Percentiles rank a stretch among this genome's conserved stretches.
These are phyloP conservation scores for Cercis canadensis DNA, from an alignment of 306 rosid genomes.

Conservation along the genomic window DNA sequence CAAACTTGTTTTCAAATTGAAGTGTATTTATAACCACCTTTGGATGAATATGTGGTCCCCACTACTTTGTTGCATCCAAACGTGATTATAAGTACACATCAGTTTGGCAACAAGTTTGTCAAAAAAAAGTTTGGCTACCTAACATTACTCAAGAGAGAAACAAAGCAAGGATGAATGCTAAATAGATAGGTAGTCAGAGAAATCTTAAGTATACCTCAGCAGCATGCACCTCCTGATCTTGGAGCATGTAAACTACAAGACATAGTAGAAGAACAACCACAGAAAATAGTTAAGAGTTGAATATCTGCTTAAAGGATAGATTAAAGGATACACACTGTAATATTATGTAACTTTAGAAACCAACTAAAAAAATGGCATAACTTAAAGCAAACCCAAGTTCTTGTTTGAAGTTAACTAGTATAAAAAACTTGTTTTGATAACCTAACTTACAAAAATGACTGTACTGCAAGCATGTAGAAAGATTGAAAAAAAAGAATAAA, in stretches of 20 bases:
- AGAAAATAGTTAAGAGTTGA: slow-evolving; percentile 2
- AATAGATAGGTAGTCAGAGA: slow-evolving; percentile 7
- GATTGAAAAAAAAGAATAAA: neutral
- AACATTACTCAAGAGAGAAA: slow-evolving; percentile 7
- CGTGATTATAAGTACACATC: no score
- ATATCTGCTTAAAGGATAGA: slow-evolving; percentile 1
- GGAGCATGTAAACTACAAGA: slow-evolving; percentile 75
- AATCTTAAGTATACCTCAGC: slow-evolving; percentile 67
- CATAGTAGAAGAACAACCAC: slow-evolving; percentile 25
- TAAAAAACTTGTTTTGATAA: neutral
- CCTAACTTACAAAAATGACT: no score
- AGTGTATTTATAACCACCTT: no score
- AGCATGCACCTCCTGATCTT: slow-evolving; percentile 95
- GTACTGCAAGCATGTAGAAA: neutral
- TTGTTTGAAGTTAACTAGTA: slow-evolving; percentile 3
- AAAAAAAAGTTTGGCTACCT: no score
- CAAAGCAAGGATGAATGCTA: slow-evolving; percentile 5
- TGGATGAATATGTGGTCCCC: no score
- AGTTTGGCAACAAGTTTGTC: no score
- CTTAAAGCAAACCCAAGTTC: slow-evolving; percentile 13
- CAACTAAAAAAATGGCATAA: slow-evolving; percentile 10
- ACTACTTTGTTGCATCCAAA: no score
- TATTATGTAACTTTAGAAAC: slow-evolving; percentile 18
- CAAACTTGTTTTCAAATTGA: no score
- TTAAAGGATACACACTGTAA: neutral